Percentiles rank a stretch among this genome's conserved stretches.
Conservation (phyloP, 371 early-diverging fungal genomes). For the Rhizopus arrhizus region DNA sequence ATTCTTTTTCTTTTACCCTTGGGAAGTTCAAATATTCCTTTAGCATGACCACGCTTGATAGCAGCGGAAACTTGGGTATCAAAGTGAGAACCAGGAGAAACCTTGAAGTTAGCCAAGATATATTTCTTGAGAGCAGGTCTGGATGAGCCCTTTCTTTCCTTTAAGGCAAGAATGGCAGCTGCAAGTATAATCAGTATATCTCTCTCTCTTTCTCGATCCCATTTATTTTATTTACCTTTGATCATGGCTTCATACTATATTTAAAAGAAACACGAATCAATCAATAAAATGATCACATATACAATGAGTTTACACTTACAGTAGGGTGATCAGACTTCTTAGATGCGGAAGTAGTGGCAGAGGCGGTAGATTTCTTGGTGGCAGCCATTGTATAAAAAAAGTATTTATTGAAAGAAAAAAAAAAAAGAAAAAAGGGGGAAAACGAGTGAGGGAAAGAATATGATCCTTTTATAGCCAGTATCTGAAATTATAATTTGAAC, state of each 20-base stretch:
- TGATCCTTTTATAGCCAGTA: neutral
- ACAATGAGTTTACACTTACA: constrained; percentile 31
- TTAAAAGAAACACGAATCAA: constrained; percentile 1
- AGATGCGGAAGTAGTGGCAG: constrained; percentile 36
- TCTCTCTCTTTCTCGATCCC: neutral
- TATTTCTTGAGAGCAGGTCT: constrained; percentile 85
- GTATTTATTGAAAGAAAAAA: constrained; percentile 11
- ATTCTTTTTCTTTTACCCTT: constrained; percentile 55
- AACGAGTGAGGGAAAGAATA: constrained; percentile 7
- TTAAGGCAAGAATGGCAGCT: constrained; percentile 67
- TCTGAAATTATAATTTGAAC: constrained; percentile 4
- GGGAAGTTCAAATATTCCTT: constrained; percentile 68
- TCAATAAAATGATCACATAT: neutral
- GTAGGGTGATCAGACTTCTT: constrained; percentile 56
- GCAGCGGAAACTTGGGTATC: constrained; percentile 71
- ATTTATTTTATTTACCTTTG: constrained; percentile 29
- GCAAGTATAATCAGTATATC: constrained; percentile 1
- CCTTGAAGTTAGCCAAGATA: constrained; percentile 76
- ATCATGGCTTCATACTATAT: constrained; percentile 55
- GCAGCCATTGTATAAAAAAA: constrained; percentile 23
- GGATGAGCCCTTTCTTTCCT: constrained; percentile 79
- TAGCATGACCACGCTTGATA: constrained; percentile 75
- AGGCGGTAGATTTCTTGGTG: constrained; percentile 28
- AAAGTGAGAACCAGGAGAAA: constrained; percentile 51
- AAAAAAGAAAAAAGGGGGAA: constrained; percentile 10